phyloP scores from a whole-genome alignment of 768 basidiomycete genomes.

The Pisolithus orientalis region DNA sequence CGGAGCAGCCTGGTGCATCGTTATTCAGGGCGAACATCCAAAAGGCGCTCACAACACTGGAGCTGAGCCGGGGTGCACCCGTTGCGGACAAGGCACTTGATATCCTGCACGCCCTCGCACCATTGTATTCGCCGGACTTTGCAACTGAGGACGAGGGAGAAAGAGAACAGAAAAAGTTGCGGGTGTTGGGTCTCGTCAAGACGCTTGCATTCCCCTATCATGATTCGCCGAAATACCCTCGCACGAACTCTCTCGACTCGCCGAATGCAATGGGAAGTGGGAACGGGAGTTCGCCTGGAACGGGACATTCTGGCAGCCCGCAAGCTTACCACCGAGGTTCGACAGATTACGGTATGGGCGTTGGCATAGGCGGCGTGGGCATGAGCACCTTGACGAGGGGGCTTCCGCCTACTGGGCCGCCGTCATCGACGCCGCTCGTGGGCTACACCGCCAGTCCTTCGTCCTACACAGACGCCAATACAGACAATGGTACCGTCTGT shows the following conservation, averaged over 20 bases:
- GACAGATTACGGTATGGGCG: conserved; percentile 16
- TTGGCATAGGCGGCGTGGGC: conserved; percentile 2
- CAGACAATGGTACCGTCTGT: conserved; percentile 14
- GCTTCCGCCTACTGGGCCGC: conserved; percentile 9
- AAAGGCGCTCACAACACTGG: conserved; percentile 59
- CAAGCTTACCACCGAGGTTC: conserved; percentile 24
- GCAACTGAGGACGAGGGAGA: conserved; percentile 41
- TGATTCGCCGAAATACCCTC: conserved; percentile 52
- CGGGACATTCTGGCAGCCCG: conserved; percentile 55
- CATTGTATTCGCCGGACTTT: conserved; percentile 66
- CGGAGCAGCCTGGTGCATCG: conserved; percentile 72
- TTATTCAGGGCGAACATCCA: conserved; percentile 72
- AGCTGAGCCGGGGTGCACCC: conserved; percentile 55
- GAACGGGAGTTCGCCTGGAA: conserved; percentile 50
- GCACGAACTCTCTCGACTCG: conserved; percentile 40
- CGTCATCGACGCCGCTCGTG: conserved; percentile 20
- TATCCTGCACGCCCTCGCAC: conserved; percentile 65
- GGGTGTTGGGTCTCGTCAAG: conserved; percentile 59
- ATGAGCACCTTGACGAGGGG: conserved; percentile 8
- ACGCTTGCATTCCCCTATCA: conserved; percentile 82
- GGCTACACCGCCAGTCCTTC: conserved; percentile 10
- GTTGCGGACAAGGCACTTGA: conserved; percentile 72
- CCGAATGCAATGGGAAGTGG: conserved; percentile 39
- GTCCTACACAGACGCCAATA: conserved; percentile 9
- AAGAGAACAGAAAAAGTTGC: conserved; percentile 53